Conservation (phyloP, 768 basidiomycete genomes). For the Macrolepiota fuliginosa region DNA sequence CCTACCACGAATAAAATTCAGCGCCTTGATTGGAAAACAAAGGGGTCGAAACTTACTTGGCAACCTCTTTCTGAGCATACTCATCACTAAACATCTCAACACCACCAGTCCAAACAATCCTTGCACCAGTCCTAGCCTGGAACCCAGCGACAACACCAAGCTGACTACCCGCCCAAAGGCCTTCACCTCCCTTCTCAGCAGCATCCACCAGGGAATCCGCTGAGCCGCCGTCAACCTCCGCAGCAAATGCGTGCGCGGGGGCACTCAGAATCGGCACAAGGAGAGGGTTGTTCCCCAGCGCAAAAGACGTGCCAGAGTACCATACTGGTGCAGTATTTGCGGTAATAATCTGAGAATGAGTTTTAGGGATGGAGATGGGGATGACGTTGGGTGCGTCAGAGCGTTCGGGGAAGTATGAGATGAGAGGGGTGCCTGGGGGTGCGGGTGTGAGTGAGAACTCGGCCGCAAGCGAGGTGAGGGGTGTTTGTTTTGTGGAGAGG, state of each 20-base stretch:
- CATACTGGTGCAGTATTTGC: constrained; percentile 58
- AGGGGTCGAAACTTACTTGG: constrained; percentile 43
- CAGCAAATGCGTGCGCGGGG: constrained; percentile 71
- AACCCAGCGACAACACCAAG: constrained; percentile 84
- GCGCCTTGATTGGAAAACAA: not conserved
- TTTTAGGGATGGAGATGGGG: constrained; percentile 51
- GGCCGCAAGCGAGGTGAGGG: constrained; percentile 73
- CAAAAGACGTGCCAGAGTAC: constrained; percentile 72
- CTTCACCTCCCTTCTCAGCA: constrained; percentile 72
- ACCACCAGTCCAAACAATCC: constrained; percentile 81
- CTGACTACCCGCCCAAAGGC: constrained; percentile 78
- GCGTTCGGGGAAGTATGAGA: constrained; percentile 84
- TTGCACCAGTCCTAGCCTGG: constrained; percentile 76
- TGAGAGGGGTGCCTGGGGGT: constrained; percentile 76
- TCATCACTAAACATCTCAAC: constrained; percentile 78
- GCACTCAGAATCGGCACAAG: constrained; percentile 81
- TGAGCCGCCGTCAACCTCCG: constrained; percentile 62
- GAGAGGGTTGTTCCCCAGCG: constrained; percentile 70
- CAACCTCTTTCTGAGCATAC: constrained; percentile 60
- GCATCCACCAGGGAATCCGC: constrained; percentile 69
- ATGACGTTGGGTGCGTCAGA: constrained; percentile 62
- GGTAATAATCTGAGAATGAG: constrained; percentile 38
- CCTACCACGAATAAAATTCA: constrained; percentile 27
- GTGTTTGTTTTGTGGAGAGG: constrained; percentile 72
- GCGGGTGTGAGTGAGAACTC: constrained; percentile 93